Evolutionary conservation across 345 rosid genomes (phyloP), one percentile per base, ranked within the genome.

Genomic region (Salix caprea): DNA sequence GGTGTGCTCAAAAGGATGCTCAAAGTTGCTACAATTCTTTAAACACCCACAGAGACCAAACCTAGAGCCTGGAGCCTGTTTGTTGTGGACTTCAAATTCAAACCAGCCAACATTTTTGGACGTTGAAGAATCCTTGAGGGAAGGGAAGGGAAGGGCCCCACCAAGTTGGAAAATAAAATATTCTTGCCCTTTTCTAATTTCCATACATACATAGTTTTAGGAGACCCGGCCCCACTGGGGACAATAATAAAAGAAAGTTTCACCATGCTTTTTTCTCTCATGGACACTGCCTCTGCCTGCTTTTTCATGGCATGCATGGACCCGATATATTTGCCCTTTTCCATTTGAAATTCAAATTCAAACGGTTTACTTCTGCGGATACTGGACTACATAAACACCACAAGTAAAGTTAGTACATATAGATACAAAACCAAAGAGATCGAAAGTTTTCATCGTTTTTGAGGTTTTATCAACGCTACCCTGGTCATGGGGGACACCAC

Each of bases 341-440:
- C 32, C 76, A 18, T 79, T 79, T 74, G 78, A 79, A 79, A 74
- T 79, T 79, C 71, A 79, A 79, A 79, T 79, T 79, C 69, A 69
- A 74, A 78, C 69, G 21, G 71, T 40, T 36, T 36, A 14, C 52
- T 34, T 28, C 7, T 5, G 56, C 26, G 54, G 13, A 4, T 3
- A 61, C 26, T 23, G 28, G 66, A 12, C 30, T n/a, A 26, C 30
- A 11, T 28, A 21, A 62, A 24, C 30, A 42, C 0, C n/a, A 11
- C 21, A 10, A 0, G 13, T 40, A 10, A 40, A 11, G 44, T 10
- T 10, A 4, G 44, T 10, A 37, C 15, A 18, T 23, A 61, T 16
- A 18, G 24, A n/a, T 7, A 54, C 42, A 65, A 72, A 28, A 44
- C 40, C 58, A 66, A 16, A 48, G 44, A 21, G 58, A 46, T 26